A percentile compares a stretch with the other conserved stretches of the same genome.
These are phyloP conservation scores for Nakazawaea wyomingensis DNA, from an alignment of 805 yeast genomes.

Conservation along the genomic window DNA sequence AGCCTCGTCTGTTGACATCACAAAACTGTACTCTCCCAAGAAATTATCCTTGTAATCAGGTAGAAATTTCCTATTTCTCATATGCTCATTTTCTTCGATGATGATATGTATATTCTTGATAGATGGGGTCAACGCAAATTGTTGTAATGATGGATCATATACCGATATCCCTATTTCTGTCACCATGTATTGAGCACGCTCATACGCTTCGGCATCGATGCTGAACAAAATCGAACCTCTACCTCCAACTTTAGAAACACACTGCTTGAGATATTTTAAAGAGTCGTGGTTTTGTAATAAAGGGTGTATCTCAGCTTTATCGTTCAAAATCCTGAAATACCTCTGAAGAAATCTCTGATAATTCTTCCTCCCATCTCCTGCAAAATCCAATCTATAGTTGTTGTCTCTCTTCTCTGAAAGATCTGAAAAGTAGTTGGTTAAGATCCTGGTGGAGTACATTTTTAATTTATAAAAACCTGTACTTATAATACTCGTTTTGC, in stretches of 20 bases:
- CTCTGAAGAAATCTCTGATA: too few relatives aligned
- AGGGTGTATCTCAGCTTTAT: background rate
- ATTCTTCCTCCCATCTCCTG: too few relatives aligned
- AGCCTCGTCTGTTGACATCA: conserved; percentile 33
- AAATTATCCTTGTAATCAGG: conserved; percentile 48
- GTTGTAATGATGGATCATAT: conserved; percentile 48
- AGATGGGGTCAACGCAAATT: conserved; percentile 31
- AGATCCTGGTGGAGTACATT: too few relatives aligned
- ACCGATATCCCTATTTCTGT: conserved; percentile 58
- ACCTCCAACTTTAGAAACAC: conserved; percentile 1
- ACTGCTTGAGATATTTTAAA: background rate
- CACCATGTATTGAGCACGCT: conserved; percentile 32
- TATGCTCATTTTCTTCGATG: conserved; percentile 36
- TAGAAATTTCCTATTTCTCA: conserved; percentile 48
- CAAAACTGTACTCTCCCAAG: conserved; percentile 43
- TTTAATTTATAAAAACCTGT: too few relatives aligned
- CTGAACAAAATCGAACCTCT: conserved; percentile 32
- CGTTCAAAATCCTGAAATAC: conserved; percentile 15
- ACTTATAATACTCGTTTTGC: too few relatives aligned
- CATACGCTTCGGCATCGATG: conserved; percentile 57
- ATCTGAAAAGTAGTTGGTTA: too few relatives aligned
- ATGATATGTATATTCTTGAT: conserved; percentile 37
- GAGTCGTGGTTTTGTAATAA: background rate
- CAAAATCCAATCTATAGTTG: too few relatives aligned
- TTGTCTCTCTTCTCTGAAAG: too few relatives aligned